Percentiles rank a stretch among this genome's conserved stretches.
These are phyloP conservation scores for Oxyria digyna DNA, from an alignment of 148 eudicot genomes.

Conservation along the genomic window DNA sequence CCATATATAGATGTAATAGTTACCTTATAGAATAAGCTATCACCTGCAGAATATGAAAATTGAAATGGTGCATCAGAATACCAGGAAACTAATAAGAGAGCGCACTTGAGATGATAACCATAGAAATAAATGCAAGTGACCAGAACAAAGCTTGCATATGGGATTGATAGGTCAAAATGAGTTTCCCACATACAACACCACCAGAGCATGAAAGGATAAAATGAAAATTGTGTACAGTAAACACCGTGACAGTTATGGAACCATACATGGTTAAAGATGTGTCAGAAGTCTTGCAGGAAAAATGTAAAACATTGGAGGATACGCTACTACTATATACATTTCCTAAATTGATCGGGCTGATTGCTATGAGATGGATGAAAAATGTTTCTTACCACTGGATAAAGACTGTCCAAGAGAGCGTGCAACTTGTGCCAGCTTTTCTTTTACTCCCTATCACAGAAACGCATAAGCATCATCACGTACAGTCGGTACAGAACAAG, in stretches of 20 bases:
- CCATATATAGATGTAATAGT: constrained; percentile 3
- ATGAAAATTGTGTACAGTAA: background rate
- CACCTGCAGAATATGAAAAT: constrained; percentile 33
- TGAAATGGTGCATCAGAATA: constrained; percentile 1
- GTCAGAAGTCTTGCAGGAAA: background rate
- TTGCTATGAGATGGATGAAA: background rate
- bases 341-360: background rate
- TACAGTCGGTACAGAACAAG: background rate
- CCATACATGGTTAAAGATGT: background rate
- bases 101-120: background rate
- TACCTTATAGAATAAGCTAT: constrained; percentile 58
- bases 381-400: constrained; percentile 29
- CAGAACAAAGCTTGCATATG: background rate
- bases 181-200: background rate
- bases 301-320: background rate
- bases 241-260: background rate
- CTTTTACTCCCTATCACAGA: constrained; percentile 51
- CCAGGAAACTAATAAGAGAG: background rate
- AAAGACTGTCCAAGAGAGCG: constrained; percentile 40
- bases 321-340: background rate
- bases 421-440: constrained; percentile 61
- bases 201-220: background rate
- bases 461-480: constrained; percentile 1
- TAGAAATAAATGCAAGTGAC: background rate
- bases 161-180: background rate